These are phyloP conservation scores for Orobanche coerulescens DNA, from an alignment of 257 asterid species.

Conservation along the genomic window DNA sequence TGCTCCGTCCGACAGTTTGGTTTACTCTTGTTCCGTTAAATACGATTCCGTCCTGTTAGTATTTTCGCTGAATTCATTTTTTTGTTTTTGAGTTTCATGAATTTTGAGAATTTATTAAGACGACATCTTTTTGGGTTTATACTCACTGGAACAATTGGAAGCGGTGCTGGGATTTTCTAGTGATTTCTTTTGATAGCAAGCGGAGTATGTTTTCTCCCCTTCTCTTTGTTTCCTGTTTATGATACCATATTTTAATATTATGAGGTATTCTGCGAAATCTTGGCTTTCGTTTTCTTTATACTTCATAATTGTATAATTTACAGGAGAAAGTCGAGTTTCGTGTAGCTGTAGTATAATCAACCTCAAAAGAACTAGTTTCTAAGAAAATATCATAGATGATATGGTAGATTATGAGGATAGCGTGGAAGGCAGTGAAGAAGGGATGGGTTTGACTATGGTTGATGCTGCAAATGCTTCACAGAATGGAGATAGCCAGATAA, in stretches of 20 bases:
- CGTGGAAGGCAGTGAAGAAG: constrained; percentile 35
- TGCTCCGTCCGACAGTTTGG: constrained; percentile 13
- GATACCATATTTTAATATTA: not conserved
- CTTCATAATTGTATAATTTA: not conserved
- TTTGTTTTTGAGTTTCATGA: not conserved
- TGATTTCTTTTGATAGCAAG: constrained; percentile 1
- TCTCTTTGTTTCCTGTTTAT: not conserved
- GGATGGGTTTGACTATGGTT: constrained; percentile 29
- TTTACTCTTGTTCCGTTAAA: constrained; percentile 10
- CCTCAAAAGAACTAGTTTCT: not conserved
- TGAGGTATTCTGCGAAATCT: not conserved
- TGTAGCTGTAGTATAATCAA: constrained; percentile 4
- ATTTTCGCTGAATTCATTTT: not conserved
- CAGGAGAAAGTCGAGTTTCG: constrained; percentile 12
- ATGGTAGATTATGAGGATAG: constrained; percentile 50
- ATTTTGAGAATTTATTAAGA: not conserved
- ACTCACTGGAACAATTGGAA: constrained; percentile 13
- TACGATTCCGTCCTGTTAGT: not conserved
- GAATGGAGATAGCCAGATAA: constrained; percentile 34
- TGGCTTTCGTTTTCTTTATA: not conserved
- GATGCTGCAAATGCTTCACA: constrained; percentile 36
- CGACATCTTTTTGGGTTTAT: constrained; percentile 2
- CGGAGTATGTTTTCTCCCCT: too few species aligned
- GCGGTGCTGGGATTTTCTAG: not conserved
- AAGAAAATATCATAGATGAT: constrained; percentile 24